Conservation (phyloP, 345 rosid species). For the sweet orange (Citrus sinensis) region DNA sequence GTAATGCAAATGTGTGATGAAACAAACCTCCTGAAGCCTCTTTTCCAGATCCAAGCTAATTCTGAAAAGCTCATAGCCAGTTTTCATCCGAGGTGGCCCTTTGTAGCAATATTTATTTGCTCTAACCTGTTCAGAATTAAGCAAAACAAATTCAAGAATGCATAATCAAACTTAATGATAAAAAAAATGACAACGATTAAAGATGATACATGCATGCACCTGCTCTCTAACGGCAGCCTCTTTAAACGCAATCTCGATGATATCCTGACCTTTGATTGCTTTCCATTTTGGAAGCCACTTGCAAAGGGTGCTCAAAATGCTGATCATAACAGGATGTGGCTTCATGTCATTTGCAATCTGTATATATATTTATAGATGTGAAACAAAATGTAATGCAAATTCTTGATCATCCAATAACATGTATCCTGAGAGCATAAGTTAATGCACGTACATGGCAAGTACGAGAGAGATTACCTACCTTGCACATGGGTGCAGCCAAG, state of each 20-base stretch:
- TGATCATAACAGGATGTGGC: constrained; percentile 43
- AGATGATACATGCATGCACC: constrained; percentile 24
- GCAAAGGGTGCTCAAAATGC: constrained; percentile 39
- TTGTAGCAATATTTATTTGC: constrained; percentile 72
- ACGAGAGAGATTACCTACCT: constrained; percentile 30
- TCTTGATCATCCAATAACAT: neutral
- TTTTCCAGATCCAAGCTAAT: constrained; percentile 55
- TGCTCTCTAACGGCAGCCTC: constrained; percentile 53
- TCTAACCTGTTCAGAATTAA: constrained; percentile 42
- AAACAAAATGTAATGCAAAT: neutral
- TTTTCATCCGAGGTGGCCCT: constrained; percentile 72
- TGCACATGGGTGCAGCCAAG: constrained; percentile 87
- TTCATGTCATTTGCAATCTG: constrained; percentile 71
- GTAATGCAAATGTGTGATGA: neutral
- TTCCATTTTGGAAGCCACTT: constrained; percentile 69
- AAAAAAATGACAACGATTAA: neutral
- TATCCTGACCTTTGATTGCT: constrained; percentile 50
- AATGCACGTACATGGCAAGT: neutral
- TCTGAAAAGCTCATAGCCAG: constrained; percentile 55
- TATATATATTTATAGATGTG: no score
- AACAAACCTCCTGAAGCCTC: constrained; percentile 52
- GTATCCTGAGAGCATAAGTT: neutral
- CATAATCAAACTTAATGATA: neutral
- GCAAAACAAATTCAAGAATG: neutral
- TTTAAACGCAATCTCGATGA: constrained; percentile 63